A percentile compares a stretch with the other conserved stretches of the same genome.
phyloP scores from a whole-genome alignment of 176 grass and related monocot species.

The Phyllostachys edulis region DNA sequence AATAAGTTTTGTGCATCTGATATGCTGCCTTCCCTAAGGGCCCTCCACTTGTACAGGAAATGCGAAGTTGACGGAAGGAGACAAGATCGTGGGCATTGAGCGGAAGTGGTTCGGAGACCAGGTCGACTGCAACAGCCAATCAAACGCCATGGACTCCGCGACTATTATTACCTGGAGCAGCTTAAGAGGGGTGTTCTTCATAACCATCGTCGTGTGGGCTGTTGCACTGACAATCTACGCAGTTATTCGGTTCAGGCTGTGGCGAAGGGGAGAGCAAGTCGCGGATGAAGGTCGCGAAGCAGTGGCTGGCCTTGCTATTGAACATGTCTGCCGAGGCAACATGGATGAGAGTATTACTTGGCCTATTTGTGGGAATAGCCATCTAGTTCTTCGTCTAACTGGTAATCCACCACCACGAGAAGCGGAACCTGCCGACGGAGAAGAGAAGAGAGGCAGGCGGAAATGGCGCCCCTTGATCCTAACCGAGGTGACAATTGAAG shows the following conservation, averaged over 20 bases:
- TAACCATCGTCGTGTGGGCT: neutral
- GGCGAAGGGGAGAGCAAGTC: neutral
- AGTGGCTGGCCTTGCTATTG: neutral
- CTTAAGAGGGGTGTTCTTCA: slow-evolving; percentile 7
- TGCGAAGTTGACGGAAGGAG: no score
- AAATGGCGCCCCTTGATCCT: neutral
- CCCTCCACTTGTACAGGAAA: slow-evolving; percentile 34
- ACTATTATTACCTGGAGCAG: slow-evolving; percentile 1
- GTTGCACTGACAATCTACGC: neutral
- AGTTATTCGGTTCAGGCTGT: neutral
- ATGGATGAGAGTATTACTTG: neutral
- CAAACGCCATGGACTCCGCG: neutral
- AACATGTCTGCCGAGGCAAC: neutral
- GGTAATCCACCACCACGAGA: neutral
- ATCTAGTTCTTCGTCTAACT: neutral
- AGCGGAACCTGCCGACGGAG: neutral
- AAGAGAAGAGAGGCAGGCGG: neutral
- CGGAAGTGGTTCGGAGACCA: neutral
- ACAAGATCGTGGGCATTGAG: no score
- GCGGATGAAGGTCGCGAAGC: neutral
- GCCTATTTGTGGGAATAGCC: neutral
- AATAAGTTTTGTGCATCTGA: no score
- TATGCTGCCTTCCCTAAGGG: slow-evolving; percentile 46
- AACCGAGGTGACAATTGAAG: neutral
- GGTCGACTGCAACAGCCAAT: no score